phyloP scores from a whole-genome alignment of 177 flowering plant species.

The Vitis hybrid region DNA sequence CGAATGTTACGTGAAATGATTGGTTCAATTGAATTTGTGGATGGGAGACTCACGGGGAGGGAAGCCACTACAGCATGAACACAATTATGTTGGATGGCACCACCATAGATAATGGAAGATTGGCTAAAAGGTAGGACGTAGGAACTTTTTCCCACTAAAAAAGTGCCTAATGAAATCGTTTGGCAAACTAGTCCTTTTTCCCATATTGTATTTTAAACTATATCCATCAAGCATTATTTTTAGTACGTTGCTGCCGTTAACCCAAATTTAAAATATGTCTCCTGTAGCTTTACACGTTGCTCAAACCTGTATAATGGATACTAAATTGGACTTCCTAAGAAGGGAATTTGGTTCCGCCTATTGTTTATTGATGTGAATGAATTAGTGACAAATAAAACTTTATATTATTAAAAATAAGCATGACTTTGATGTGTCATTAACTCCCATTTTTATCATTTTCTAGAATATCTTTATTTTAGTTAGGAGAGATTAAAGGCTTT shows the following conservation, averaged over 20 bases:
- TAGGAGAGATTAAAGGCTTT: too few species aligned
- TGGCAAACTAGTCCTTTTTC: neutral
- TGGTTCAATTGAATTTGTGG: too few species aligned
- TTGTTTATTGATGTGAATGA: too few species aligned
- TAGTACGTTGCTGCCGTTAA: neutral
- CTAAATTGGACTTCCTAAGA: too few species aligned
- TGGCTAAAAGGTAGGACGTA: slow-evolving; percentile 4
- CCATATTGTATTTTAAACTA: neutral
- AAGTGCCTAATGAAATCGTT: neutral
- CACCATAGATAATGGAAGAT: slow-evolving; percentile 1
- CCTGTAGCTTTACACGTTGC: neutral
- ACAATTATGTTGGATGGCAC: slow-evolving; percentile 3
- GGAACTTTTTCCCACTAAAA: neutral
- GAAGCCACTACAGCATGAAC: neutral
- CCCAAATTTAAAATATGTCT: neutral
- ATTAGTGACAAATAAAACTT: too few species aligned
- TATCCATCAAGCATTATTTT: neutral
- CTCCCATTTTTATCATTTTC: too few species aligned
- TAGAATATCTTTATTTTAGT: too few species aligned
- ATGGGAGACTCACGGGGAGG: too few species aligned
- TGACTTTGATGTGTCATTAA: too few species aligned
- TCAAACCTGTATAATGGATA: neutral
- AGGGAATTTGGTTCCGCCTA: too few species aligned
- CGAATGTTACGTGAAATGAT: too few species aligned
- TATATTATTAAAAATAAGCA: too few species aligned